These are phyloP conservation scores for Cairneyella variabilis DNA, from an alignment of 495 filamentous ascomycete genomes.

Conservation along the genomic window DNA sequence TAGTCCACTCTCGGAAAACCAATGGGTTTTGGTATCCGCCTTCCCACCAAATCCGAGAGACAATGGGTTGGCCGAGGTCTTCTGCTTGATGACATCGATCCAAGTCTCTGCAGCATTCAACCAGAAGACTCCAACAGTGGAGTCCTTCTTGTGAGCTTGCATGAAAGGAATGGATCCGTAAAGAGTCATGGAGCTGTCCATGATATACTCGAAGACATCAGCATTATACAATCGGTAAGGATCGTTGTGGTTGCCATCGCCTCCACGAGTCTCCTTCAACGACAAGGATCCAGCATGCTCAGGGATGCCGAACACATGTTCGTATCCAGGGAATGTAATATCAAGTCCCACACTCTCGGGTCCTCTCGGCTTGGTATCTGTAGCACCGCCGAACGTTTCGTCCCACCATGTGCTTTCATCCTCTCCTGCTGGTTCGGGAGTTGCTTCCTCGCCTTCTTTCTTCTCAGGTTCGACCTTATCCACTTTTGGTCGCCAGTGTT, in stretches of 20 bases:
- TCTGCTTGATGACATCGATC: slow-evolving; percentile 89
- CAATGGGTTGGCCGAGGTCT: slow-evolving; percentile 69
- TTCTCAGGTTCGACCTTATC: slow-evolving; percentile 50
- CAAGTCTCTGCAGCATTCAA: slow-evolving; percentile 96
- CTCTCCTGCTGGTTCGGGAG: slow-evolving; percentile 9
- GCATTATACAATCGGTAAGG: slow-evolving; percentile 96
- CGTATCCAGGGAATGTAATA: slow-evolving; percentile 86
- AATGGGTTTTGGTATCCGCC: slow-evolving; percentile 84
- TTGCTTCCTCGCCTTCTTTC: slow-evolving; percentile 46
- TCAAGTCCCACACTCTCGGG: slow-evolving; percentile 90
- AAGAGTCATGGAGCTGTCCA: slow-evolving; percentile 97
- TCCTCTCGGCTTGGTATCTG: slow-evolving; percentile 82
- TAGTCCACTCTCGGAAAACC: slow-evolving; percentile 89
- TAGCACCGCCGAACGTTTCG: slow-evolving; percentile 89
- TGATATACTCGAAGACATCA: slow-evolving; percentile 96
- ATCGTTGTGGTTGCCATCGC: slow-evolving; percentile 76
- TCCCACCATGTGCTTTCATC: slow-evolving; percentile 96
- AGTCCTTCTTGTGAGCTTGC: slow-evolving; percentile 91
- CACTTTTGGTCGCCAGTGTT: slow-evolving; percentile 91
- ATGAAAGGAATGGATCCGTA: slow-evolving; percentile 95
- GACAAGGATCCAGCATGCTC: slow-evolving; percentile 87
- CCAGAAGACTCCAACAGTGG: slow-evolving; percentile 98
- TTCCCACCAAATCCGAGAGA: slow-evolving; percentile 64
- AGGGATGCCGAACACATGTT: slow-evolving; percentile 91
- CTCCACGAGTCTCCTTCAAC: slow-evolving; percentile 84